These are phyloP conservation scores for Leptographium lundbergii DNA, from an alignment of 2,329 filamentous ascomycete genomes.

Conservation along the genomic window DNA sequence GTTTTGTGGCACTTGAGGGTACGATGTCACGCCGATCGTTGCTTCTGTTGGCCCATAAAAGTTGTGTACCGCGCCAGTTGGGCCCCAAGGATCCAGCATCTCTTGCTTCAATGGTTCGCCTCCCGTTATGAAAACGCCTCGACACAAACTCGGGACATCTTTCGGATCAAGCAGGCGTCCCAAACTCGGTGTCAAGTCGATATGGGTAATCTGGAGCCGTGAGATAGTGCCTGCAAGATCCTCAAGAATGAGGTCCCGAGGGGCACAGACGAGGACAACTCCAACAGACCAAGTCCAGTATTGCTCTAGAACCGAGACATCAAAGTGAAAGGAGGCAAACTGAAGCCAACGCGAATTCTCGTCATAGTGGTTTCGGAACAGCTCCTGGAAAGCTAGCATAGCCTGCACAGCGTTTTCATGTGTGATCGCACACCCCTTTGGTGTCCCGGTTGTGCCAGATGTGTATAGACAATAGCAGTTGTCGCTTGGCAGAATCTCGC, in stretches of 20 bases:
- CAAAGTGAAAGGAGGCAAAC: constrained; percentile 90
- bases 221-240: constrained; percentile 65
- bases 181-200: constrained; percentile 81
- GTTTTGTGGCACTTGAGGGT: constrained; percentile 62
- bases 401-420: constrained; percentile 84
- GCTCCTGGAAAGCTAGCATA: constrained; percentile 70
- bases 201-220: constrained; percentile 67
- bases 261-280: constrained; percentile 70
- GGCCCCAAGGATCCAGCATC: constrained; percentile 76
- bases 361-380: constrained; percentile 68
- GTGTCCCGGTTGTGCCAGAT: constrained; percentile 73
- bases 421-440: constrained; percentile 79
- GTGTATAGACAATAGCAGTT: constrained; percentile 80
- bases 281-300: constrained; percentile 94
- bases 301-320: constrained; percentile 85
- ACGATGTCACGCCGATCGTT: constrained; percentile 87
- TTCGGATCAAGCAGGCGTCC: constrained; percentile 66
- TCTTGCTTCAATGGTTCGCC: constrained; percentile 82
- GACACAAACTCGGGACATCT: constrained; percentile 66
- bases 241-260: constrained; percentile 73
- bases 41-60: constrained; percentile 87
- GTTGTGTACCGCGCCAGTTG: constrained; percentile 73
- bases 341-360: constrained; percentile 69
- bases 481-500: constrained; percentile 27
- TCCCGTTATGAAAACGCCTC: constrained; percentile 85